Conservation (phyloP, 1,284 basidiomycete species). For the Ustilago crameri region DNA sequence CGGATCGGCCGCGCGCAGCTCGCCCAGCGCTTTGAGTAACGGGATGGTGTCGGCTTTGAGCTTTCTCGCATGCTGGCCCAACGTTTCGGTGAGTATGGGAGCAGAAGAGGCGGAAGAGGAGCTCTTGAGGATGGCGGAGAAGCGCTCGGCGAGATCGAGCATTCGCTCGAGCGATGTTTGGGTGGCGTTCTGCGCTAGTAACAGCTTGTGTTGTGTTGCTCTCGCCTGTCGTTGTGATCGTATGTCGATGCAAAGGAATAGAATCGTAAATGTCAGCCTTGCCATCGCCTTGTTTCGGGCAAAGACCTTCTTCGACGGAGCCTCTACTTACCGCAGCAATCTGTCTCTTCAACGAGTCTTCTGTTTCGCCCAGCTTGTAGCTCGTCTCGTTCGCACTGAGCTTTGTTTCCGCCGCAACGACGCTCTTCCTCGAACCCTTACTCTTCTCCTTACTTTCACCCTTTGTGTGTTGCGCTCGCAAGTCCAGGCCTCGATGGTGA, state of each 20-base stretch:
- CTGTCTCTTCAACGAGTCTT: conserved; percentile 48
- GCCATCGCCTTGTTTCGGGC: no score
- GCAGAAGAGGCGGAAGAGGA: conserved; percentile 3
- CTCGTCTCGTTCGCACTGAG: conserved; percentile 41
- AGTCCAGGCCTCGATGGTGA: conserved; percentile 65
- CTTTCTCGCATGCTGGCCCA: conserved; percentile 45
- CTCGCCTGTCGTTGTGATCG: no score
- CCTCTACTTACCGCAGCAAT: conserved; percentile 40
- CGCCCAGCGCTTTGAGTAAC: conserved; percentile 41
- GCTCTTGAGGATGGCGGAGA: conserved; percentile 23
- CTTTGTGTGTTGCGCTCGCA: conserved; percentile 33
- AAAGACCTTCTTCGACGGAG: not conserved
- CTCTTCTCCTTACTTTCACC: conserved; percentile 1
- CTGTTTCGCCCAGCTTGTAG: conserved; percentile 46
- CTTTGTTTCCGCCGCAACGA: conserved; percentile 10
- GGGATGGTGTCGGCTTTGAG: conserved; percentile 44
- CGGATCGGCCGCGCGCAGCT: conserved; percentile 48
- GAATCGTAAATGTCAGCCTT: not conserved
- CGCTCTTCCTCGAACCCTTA: conserved; percentile 19
- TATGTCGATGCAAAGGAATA: no score
- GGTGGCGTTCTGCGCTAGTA: conserved; percentile 32
- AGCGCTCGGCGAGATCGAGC: conserved; percentile 25
- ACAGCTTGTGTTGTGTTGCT: conserved; percentile 45
- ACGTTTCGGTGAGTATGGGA: conserved; percentile 19
- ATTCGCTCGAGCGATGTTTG: conserved; percentile 30